Base-by-base conservation (phyloP, 345 rosid species). In the Citrus maxima region DNA sequence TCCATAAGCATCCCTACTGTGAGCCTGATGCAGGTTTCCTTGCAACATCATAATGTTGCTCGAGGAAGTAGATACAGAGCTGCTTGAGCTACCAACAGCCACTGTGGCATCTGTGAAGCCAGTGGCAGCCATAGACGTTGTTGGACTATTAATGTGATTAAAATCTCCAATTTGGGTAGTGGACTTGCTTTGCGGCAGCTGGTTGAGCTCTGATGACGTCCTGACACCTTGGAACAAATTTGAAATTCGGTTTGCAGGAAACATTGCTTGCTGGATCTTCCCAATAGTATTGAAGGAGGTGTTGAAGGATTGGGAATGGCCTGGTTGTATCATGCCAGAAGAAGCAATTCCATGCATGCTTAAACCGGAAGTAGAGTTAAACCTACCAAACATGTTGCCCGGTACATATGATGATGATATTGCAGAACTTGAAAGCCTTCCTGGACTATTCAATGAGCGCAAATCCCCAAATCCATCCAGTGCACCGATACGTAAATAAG, bases 391-490 rank as follows among this genome's bases (percentile, higher is more conserved):
- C 84, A 88, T 72, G 46, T 85, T 79, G 21, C 84, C 84, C 3
- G 86, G 84, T 49, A 88, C 82, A 81, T 89, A 91, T 8, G 94
- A 74, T 42, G 94, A 87, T 42, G 94, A 87, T 68, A 88, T 75
- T 61, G 90, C 63, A 22, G 88, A 64, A 78, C 77, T 87, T 61
- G 95, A 83, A 49, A 88, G 72, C 76, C 88, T 89, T 79, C 94
- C 93, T 67, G 92, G 77, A 75, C 88, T 84, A 28, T 70, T 81
- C 78, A 89, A 70, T 61, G 82, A 74, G 28, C 83, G 84, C 80
- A 84, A 92, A 69, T 91, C 95, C 62, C 87, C 87, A 82, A 82
- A 83, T 49, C 91, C 92, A 49, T 89, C 92, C 62, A 89, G 78
- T 34, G 95, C 84, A 56, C 81, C 76, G 82, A 91, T 86, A 5